These are phyloP conservation scores for Canavalia ensiformis DNA, from an alignment of 306 rosid species.

Conservation along the genomic window DNA sequence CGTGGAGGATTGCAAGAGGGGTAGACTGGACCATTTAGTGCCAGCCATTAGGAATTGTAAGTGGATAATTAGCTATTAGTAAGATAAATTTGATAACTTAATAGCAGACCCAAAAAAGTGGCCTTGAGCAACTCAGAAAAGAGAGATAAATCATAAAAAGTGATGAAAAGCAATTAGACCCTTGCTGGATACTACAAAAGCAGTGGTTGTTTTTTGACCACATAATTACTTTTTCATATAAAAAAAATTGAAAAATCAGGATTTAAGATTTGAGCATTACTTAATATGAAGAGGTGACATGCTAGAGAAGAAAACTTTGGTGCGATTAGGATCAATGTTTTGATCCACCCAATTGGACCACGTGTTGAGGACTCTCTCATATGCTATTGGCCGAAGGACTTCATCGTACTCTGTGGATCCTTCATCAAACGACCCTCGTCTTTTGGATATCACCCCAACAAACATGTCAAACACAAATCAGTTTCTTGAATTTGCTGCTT, in stretches of 20 bases:
- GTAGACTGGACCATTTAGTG: neutral
- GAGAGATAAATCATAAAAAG: neutral
- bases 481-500: conserved; percentile 1
- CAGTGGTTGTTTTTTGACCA: neutral
- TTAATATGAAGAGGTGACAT: conserved; percentile 98
- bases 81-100: neutral
- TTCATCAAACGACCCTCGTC: conserved; percentile 88
- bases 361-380: conserved; percentile 72
- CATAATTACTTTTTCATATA: neutral
- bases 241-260: neutral
- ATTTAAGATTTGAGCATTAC: conserved; percentile 53
- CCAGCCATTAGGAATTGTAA: neutral
- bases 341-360: conserved; percentile 88
- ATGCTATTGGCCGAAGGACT: conserved; percentile 70
- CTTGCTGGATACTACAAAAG: conserved; percentile 25
- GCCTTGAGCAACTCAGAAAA: neutral
- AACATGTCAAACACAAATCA: conserved; percentile 13
- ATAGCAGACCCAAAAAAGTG: neutral
- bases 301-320: conserved; percentile 85
- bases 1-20: neutral
- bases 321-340: conserved; percentile 79
- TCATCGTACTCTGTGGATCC: conserved; percentile 85
- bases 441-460: conserved; percentile 38
- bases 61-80: neutral
- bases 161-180: neutral